These are phyloP conservation scores for Trametes meyenii DNA, from an alignment of 768 basidiomycete species.

Conservation along the genomic window DNA sequence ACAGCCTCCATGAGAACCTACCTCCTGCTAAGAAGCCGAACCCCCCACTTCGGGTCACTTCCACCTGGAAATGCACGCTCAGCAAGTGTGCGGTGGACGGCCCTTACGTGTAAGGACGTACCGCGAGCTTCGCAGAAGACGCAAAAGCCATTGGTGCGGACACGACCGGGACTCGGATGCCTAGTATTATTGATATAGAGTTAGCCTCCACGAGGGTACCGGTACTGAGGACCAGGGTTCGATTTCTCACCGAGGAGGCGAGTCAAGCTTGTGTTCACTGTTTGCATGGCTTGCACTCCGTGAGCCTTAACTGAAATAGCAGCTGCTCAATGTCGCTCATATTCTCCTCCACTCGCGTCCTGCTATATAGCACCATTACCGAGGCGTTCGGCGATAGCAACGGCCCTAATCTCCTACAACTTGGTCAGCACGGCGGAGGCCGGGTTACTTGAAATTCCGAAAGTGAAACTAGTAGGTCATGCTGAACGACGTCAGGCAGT, in stretches of 20 bases:
- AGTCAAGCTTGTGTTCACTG: conserved; percentile 49
- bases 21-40: conserved; percentile 78
- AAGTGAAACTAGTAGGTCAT: too few species aligned
- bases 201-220: neutral
- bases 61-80: conserved; percentile 43
- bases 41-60: conserved; percentile 68
- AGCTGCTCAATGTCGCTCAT: neutral
- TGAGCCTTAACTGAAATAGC: neutral
- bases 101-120: conserved; percentile 17
- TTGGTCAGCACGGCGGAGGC: too few species aligned
- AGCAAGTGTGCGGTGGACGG: conserved; percentile 30
- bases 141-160: conserved; percentile 74
- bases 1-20: conserved; percentile 32
- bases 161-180: conserved; percentile 60
- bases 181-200: conserved; percentile 36
- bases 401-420: too few species aligned
- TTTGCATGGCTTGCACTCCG: conserved; percentile 31
- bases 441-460: too few species aligned
- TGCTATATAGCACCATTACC: neutral
- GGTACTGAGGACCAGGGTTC: neutral
- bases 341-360: neutral
- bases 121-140: conserved; percentile 51
- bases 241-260: conserved; percentile 49
- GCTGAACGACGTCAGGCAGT: too few species aligned
- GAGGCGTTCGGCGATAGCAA: too few species aligned